A percentile compares a stretch with the other conserved stretches of the same genome.
phyloP scores from a whole-genome alignment of 2,329 filamentous ascomycete species.

The Alternaria triticimaculans region DNA sequence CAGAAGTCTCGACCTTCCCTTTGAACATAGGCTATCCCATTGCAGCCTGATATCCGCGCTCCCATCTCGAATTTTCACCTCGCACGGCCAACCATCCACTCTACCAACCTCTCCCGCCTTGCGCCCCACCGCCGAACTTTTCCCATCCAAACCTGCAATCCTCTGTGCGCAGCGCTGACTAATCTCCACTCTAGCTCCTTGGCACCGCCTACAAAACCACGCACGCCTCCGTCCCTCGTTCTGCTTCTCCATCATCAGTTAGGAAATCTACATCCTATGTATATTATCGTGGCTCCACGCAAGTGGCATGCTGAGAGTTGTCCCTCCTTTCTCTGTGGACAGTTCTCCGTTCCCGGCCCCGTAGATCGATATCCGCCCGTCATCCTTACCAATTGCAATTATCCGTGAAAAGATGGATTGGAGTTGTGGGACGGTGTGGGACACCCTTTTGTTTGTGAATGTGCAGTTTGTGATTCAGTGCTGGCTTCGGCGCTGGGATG shows the following conservation, averaged over 20 bases:
- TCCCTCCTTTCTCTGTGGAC: slow-evolving; percentile 42
- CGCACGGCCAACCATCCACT: not conserved
- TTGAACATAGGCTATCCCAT: not conserved
- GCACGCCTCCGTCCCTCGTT: slow-evolving; percentile 28
- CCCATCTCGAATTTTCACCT: not conserved
- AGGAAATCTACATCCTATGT: slow-evolving; percentile 39
- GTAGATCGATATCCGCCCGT: slow-evolving; percentile 47
- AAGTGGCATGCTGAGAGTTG: slow-evolving; percentile 53
- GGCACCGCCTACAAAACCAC: slow-evolving; percentile 28
- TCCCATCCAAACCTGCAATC: not conserved
- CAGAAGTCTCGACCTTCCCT: not conserved
- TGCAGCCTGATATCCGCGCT: not conserved
- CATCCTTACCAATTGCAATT: slow-evolving; percentile 49
- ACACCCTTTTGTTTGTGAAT: slow-evolving; percentile 28
- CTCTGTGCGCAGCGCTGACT: slow-evolving; percentile 8
- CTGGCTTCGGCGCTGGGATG: no score
- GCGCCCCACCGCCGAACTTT: slow-evolving; percentile 3
- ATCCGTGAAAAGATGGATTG: slow-evolving; percentile 52
- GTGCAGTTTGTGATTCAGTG: no score
- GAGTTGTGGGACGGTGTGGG: slow-evolving; percentile 53
- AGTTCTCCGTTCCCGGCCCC: slow-evolving; percentile 55
- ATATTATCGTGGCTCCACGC: slow-evolving; percentile 50
- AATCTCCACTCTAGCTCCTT: not conserved
- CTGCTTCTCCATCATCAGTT: slow-evolving; percentile 46
- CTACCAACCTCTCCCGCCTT: not conserved